Evolutionary conservation across 108 stramenopile genomes (phyloP).

Genomic region (Cyclotella atomus): DNA sequence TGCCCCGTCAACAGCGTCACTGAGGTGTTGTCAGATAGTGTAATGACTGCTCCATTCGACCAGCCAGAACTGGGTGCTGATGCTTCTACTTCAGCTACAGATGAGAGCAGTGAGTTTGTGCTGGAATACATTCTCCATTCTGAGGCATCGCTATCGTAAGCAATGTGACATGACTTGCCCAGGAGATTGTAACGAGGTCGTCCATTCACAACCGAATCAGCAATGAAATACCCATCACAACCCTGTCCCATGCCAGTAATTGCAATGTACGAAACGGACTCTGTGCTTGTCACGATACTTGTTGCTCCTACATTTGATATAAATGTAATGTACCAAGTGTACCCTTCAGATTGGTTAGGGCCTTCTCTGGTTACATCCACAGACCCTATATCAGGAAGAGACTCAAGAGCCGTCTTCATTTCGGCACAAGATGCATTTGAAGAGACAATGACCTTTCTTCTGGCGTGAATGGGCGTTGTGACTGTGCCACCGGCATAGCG

Average conservation of each 20-base stretch:
- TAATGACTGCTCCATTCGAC: conserved; percentile 28
- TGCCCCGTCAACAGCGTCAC: conserved; percentile 23
- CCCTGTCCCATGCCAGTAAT: conserved; percentile 25
- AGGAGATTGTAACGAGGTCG: conserved; percentile 44
- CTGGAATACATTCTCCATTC: conserved; percentile 40
- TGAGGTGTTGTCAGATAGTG: conserved; percentile 16
- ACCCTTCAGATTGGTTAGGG: conserved; percentile 72
- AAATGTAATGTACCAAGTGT: conserved; percentile 86
- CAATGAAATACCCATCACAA: conserved; percentile 37
- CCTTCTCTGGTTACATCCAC: conserved; percentile 70
- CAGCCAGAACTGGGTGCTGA: conserved; percentile 33
- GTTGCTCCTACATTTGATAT: conserved; percentile 23
- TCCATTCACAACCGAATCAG: conserved; percentile 21
- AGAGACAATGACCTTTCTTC: conserved; percentile 22
- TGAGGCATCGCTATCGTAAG: conserved; percentile 4
- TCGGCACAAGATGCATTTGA: conserved; percentile 30
- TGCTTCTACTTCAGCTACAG: conserved; percentile 19
- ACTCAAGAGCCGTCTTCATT: conserved; percentile 66
- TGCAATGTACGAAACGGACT: conserved; percentile 24
- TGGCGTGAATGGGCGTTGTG: conserved; percentile 30
- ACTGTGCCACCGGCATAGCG: conserved; percentile 22
- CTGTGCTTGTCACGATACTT: conserved; percentile 9
- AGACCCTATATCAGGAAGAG: conserved; percentile 55
- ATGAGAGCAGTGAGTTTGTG: conserved; percentile 24
- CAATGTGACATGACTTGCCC: conserved; percentile 23